Evolutionary conservation across 371 early-diverging fungal species (phyloP), one percentile per base, ranked within the genome.

Genomic region (Lichtheimia corymbifera): DNA sequence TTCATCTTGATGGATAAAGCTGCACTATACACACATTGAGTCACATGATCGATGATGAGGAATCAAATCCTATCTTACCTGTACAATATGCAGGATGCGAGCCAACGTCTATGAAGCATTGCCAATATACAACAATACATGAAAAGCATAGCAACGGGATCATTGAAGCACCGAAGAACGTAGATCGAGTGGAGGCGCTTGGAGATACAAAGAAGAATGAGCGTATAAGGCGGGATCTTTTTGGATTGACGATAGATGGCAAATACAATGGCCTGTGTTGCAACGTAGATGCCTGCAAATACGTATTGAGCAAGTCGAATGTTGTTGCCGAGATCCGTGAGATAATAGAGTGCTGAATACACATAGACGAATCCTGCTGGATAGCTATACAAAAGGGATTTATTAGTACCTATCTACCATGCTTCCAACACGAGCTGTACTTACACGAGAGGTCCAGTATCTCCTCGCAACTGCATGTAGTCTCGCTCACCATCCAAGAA

Each of bases 1-100:
- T 95, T 96, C 97, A 97, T 97, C 65, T 97, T 97, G 62, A 96
- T 74, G 0, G 96, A 91, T 4, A 96, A 62, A 0, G 90, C 95
- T 4, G 91, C 53, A 58, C 96, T 95, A 44, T 64, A 54, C 58
- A 66, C 20, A 60, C 50, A 28, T 24, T n/a, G 5, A 13, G n/a
- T 27, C 47, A 14, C 20, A 14, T 24, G n/a, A 47, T 35, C 3
- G 18, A 3, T 14, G 18, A 50, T n/a, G 15, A 50, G 22, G 22
- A 11, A 35, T 35, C 11, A 35, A 49, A 13, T 59, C 18, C 28
- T 28, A 54, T 18, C 22, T 58, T 82, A 87, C 88, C 90, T 87
- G 67, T 81, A 93, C 5, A 91, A 55, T 11, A 86, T 60, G 22
- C 89, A 77, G 28, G 87, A 72, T 4, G 80, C 27, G 3, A 67